phyloP scores from a whole-genome alignment of 345 rosid species.

The Gossypium rotundifolium region DNA sequence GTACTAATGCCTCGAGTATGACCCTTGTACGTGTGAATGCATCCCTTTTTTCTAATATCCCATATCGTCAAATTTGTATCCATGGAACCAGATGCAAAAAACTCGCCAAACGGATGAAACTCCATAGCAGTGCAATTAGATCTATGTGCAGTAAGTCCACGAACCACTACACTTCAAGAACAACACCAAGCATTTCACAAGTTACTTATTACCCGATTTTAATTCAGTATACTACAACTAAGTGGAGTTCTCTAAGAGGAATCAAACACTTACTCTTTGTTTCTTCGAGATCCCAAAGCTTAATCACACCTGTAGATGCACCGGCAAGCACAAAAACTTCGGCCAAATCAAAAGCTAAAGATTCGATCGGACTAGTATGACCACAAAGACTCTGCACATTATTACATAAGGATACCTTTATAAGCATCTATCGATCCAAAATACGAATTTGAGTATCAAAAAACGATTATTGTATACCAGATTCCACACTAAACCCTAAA shows the following conservation, averaged over 20 bases:
- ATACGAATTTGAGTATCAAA: background rate
- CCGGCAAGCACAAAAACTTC: constrained; percentile 70
- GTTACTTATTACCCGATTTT: constrained; percentile 1
- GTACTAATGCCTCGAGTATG: constrained; percentile 74
- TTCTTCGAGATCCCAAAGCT: constrained; percentile 81
- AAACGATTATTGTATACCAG: background rate
- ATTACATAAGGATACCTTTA: background rate
- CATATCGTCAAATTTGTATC: constrained; percentile 81
- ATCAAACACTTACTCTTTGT: constrained; percentile 53
- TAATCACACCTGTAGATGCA: constrained; percentile 60
- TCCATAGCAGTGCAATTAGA: constrained; percentile 83
- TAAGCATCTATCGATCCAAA: background rate
- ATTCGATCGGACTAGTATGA: constrained; percentile 63
- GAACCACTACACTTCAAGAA: constrained; percentile 99
- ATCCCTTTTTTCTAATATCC: constrained; percentile 94
- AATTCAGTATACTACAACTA: background rate
- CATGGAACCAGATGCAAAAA: constrained; percentile 87
- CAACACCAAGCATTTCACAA: constrained; percentile 42
- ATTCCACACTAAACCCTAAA: background rate
- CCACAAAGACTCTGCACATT: constrained; percentile 62
- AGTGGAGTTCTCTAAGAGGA: background rate
- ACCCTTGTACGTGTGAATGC: constrained; percentile 92
- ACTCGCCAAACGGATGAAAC: constrained; percentile 97
- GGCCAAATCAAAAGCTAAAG: constrained; percentile 53
- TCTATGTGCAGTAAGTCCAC: constrained; percentile 94